Base-by-base conservation (phyloP, 108 stramenopile genomes). In the Fistulifera solaris region DNA sequence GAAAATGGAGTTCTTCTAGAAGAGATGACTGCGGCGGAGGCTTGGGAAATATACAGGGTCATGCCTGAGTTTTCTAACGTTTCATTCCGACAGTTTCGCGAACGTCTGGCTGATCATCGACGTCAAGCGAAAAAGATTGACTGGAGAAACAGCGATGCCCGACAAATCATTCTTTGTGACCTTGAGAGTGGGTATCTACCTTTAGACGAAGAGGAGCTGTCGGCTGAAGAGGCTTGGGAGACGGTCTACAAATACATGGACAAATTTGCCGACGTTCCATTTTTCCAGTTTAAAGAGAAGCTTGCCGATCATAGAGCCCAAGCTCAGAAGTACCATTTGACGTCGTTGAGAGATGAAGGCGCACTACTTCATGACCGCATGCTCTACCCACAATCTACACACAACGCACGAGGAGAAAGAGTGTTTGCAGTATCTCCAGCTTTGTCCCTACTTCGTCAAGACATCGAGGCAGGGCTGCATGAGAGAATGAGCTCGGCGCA, bases 161-260 rank as follows among this genome's bases (percentile, higher is more conserved):
- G 38, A 4, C 18, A 17, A 21, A 54, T 38, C 4, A 16, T 54
- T 17, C 2, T 54, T 5, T 17, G 38, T 16, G 54, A 54, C 17
- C 38, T 54, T 28, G 16, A 21, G 18, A 2, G 7, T 39, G 54
- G 54, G 13, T 38, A 17, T 38, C 38, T 54, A 7, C 54, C 54
- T 21, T 3, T 54, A 6, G 54, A 54, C 3, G 21, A 31, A 21
- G 16, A 18, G 4, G 35, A 54, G 27, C n/a, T 54, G 2, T 25
- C 54, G 2, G 54, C 54, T 14, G 35, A 54, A 22, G 35, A 54
- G 1, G 54, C 54, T n/a, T 54, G 28, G 28, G 54, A 38, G 27
- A 35, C 31, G 6, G 11, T 38, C 6, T 54, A 54, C 26, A 28
- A 39, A 26, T 13, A 35, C 28, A 54, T 38, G 28, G 27, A 38